Conservation (phyloP, 139 green algal species). For the Micractinium conductrix region DNA sequence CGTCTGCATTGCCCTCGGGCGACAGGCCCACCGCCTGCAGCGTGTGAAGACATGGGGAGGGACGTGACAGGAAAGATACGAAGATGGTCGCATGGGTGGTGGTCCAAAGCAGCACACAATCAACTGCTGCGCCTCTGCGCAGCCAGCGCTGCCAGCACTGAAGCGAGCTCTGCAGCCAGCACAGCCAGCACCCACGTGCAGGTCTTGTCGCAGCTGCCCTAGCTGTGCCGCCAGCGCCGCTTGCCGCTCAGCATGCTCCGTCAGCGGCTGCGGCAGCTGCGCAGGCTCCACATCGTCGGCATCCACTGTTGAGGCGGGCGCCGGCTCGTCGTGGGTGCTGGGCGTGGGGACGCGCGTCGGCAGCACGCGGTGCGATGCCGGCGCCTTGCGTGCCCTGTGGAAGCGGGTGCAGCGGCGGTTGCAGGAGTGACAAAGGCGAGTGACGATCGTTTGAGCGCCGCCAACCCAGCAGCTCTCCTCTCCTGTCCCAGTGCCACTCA, state of each 20-base stretch:
- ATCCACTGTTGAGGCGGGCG: not conserved
- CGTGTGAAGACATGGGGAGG: not conserved
- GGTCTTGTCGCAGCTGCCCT: not conserved
- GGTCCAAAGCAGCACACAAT: no score
- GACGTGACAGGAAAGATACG: not conserved
- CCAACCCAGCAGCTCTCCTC: no score
- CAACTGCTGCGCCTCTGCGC: not conserved
- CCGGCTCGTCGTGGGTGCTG: not conserved
- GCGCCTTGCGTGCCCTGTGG: not conserved
- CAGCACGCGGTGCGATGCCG: not conserved
- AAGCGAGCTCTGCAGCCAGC: no score
- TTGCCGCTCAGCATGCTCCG: not conserved
- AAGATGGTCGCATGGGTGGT: no score
- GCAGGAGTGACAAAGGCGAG: not conserved
- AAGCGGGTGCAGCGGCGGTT: not conserved
- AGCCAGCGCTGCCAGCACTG: not conserved
- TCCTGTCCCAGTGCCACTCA: not conserved
- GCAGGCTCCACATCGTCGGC: not conserved
- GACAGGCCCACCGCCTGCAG: not conserved
- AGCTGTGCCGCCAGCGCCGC: not conserved
- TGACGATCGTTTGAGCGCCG: no score
- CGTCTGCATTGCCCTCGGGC: not conserved
- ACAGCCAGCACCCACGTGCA: not conserved
- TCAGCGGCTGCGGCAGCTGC: not conserved
- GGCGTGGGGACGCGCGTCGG: not conserved